Conservation (phyloP, 257 asterid species). For the Solanum ossicruentum region DNA sequence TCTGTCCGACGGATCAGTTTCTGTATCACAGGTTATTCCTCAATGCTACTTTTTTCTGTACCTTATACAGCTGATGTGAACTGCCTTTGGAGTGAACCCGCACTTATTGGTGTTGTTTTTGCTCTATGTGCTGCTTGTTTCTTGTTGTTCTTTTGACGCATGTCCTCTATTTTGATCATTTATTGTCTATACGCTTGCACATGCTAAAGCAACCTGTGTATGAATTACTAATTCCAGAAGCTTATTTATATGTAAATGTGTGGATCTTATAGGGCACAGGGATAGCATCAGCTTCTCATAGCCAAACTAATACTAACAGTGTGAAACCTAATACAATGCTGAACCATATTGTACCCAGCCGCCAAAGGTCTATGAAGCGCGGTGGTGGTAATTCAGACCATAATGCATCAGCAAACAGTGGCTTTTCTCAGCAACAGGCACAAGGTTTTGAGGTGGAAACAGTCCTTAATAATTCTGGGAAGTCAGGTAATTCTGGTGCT, state of each 20-base stretch:
- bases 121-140: background rate
- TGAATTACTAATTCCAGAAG: background rate
- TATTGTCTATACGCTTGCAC: background rate
- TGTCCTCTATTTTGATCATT: background rate
- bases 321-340: conserved; percentile 21
- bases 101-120: background rate
- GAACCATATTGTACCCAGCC: conserved; percentile 24
- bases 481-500: conserved; percentile 12
- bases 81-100: background rate
- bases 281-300: conserved; percentile 19
- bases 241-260: background rate
- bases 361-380: conserved; percentile 46
- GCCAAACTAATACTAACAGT: conserved; percentile 20
- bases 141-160: background rate
- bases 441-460: conserved; percentile 21
- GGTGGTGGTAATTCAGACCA: conserved; percentile 27
- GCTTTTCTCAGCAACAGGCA: conserved; percentile 21
- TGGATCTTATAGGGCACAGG: background rate
- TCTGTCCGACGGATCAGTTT: conserved; percentile 17
- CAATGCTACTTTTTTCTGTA: background rate
- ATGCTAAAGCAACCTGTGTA: background rate
- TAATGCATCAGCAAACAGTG: conserved; percentile 20
- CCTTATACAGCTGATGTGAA: background rate
- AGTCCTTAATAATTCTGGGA: conserved; percentile 20
- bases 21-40: conserved; percentile 37